These are phyloP conservation scores for Globisporangium emineosum DNA, from an alignment of 352 stramenopile genomes.

Conservation along the genomic window DNA sequence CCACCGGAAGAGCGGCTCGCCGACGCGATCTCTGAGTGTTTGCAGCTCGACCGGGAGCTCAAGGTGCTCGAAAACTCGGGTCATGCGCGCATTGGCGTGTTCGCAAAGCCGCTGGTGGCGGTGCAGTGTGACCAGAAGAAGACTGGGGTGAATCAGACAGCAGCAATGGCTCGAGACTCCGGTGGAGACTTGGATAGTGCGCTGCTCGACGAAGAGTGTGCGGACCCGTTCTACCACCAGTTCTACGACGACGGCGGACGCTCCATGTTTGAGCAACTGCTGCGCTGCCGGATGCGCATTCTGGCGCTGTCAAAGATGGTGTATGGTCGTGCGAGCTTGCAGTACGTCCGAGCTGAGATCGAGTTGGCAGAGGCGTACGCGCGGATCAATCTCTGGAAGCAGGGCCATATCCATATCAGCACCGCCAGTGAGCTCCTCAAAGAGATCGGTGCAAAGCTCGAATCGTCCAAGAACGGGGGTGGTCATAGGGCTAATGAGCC, in stretches of 20 bases:
- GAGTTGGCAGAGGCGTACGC: conserved; percentile 56
- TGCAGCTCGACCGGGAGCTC: conserved; percentile 41
- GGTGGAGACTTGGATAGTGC: conserved; percentile 5
- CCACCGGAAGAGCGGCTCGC: conserved; percentile 25
- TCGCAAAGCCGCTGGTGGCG: conserved; percentile 47
- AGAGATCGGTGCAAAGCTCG: conserved; percentile 19
- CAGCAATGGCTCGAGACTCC: too few species aligned
- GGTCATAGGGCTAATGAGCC: too few species aligned
- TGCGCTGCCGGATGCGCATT: conserved; percentile 51
- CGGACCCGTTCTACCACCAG: conserved; percentile 53
- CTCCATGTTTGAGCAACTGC: conserved; percentile 57
- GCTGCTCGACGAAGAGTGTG: conserved; percentile 31
- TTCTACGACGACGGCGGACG: conserved; percentile 58
- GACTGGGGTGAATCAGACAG: too few species aligned
- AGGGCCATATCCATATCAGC: conserved; percentile 45
- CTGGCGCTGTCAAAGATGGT: conserved; percentile 54
- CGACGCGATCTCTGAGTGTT: conserved; percentile 23
- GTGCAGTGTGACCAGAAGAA: conserved; percentile 16
- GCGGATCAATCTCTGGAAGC: conserved; percentile 66
- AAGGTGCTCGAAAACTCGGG: conserved; percentile 65
- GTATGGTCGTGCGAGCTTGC: conserved; percentile 32
- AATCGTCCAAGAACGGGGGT: neutral
- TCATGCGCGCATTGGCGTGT: conserved; percentile 50
- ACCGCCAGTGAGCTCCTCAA: conserved; percentile 36
- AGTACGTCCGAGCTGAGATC: conserved; percentile 42